Evolutionary conservation across 169 alveolate species (phyloP).

Genomic region (Neospora caninum): DNA sequence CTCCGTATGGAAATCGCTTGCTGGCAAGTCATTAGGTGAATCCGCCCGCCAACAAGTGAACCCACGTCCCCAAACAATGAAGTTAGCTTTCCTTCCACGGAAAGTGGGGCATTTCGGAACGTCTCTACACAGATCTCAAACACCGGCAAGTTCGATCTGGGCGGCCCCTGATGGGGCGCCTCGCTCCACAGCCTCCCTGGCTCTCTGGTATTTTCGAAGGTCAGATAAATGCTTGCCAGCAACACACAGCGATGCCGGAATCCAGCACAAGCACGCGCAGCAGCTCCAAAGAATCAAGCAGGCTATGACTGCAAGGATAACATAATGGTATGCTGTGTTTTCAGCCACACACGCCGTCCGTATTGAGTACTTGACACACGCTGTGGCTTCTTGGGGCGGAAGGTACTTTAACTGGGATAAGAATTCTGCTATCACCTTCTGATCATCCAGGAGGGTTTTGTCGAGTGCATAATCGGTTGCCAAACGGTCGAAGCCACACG

Average conservation of each 20-base stretch:
- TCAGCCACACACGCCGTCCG: conserved; percentile 29
- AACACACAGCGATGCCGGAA: background rate
- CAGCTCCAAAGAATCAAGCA: background rate
- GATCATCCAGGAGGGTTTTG: background rate
- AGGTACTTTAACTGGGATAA: background rate
- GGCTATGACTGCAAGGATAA: background rate
- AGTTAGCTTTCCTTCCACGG: background rate
- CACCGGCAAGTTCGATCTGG: background rate
- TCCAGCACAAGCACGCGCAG: conserved; percentile 21
- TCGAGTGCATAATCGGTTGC: background rate
- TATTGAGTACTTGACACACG: background rate
- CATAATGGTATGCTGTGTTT: background rate
- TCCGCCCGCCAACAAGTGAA: too few species aligned
- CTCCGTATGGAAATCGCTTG: too few species aligned
- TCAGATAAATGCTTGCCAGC: background rate
- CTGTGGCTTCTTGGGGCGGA: background rate
- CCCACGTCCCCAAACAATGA: too few species aligned
- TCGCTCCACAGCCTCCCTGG: background rate
- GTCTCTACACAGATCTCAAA: background rate
- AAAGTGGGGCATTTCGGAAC: background rate
- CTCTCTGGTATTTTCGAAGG: background rate
- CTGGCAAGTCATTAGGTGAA: too few species aligned
- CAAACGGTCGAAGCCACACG: conserved; percentile 8
- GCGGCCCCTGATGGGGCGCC: background rate
- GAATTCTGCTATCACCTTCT: background rate